A percentile compares a stretch with the other conserved stretches of the same genome.
phyloP scores from a whole-genome alignment of 1,284 basidiomycete species.

The Moesziomyces globuligerus region DNA sequence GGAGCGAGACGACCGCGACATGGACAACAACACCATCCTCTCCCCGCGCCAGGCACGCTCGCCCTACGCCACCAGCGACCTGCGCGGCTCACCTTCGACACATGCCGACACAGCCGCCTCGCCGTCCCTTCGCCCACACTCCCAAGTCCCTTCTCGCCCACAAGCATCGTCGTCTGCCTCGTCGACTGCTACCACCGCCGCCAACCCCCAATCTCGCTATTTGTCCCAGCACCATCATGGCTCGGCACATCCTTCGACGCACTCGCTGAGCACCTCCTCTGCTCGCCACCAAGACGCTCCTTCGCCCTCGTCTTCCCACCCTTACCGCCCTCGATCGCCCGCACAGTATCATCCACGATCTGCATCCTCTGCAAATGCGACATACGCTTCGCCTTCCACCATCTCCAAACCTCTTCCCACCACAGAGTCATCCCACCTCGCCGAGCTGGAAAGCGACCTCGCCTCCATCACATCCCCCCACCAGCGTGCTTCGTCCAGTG shows the following conservation, averaged over 20 bases:
- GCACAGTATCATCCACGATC: conserved; percentile 3
- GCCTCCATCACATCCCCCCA: conserved; percentile 23
- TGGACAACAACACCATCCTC: conserved; percentile 7
- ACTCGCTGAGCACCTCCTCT: conserved; percentile 4
- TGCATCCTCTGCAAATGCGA: conserved; percentile 8
- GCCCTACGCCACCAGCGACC: conserved; percentile 31
- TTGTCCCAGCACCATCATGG: conserved; percentile 27
- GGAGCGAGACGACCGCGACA: conserved; percentile 16
- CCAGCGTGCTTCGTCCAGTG: conserved; percentile 21
- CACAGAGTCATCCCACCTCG: conserved; percentile 9
- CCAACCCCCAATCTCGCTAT: conserved; percentile 9
- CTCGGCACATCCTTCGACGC: conserved; percentile 20
- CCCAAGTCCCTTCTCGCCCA: conserved; percentile 12
- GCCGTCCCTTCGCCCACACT: conserved; percentile 14
- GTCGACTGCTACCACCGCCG: not conserved
- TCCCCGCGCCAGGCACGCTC: conserved; percentile 37
- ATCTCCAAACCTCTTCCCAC: not conserved
- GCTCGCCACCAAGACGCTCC: conserved; percentile 5
- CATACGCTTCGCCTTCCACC: conserved; percentile 1
- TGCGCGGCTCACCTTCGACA: conserved; percentile 32
- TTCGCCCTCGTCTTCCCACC: conserved; percentile 13
- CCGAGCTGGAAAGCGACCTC: conserved; percentile 23
- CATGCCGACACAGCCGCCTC: conserved; percentile 5
- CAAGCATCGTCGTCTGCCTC: conserved; percentile 5
- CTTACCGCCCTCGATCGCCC: conserved; percentile 22